Evolutionary conservation across 108 stramenopile genomes (phyloP).

Genomic region (Discostella pseudostelligera): DNA sequence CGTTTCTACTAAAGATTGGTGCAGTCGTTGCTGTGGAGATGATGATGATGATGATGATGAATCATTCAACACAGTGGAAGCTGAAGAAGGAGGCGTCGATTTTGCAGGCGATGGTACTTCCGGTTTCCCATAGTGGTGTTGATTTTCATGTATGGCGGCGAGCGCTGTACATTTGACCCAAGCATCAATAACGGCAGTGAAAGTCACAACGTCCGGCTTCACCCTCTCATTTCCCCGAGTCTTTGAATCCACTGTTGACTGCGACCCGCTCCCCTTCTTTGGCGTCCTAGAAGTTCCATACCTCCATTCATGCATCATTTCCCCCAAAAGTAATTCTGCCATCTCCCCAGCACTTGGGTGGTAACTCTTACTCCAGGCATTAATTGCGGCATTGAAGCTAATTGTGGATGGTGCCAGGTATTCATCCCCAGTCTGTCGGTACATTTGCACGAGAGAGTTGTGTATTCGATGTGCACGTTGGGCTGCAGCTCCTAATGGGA

Average conservation of each 20-base stretch:
- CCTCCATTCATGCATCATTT: constrained; percentile 56
- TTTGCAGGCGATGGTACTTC: background rate
- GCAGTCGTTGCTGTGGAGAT: background rate
- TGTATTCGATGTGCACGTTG: constrained; percentile 68
- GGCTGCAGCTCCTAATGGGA: constrained; percentile 51
- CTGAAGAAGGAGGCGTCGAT: background rate
- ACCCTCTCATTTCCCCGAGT: constrained; percentile 39
- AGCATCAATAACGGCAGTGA: constrained; percentile 59
- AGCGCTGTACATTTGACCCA: constrained; percentile 54
- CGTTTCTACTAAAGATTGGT: background rate
- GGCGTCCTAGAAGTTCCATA: constrained; percentile 16
- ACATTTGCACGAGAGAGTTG: constrained; percentile 47
- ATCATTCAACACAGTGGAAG: background rate
- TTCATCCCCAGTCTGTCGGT: constrained; percentile 45
- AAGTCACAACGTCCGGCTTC: constrained; percentile 69
- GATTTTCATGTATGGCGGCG: constrained; percentile 39
- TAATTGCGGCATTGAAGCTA: constrained; percentile 65
- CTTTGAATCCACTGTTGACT: constrained; percentile 8
- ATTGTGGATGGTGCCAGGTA: constrained; percentile 52
- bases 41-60: background rate
- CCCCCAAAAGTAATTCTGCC: constrained; percentile 59
- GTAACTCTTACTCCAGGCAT: constrained; percentile 65
- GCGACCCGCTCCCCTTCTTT: constrained; percentile 6
- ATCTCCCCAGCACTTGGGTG: constrained; percentile 44
- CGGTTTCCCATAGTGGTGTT: background rate